Conservation (phyloP, 129 eudicot species). For the Scalesia atractyloides region DNA sequence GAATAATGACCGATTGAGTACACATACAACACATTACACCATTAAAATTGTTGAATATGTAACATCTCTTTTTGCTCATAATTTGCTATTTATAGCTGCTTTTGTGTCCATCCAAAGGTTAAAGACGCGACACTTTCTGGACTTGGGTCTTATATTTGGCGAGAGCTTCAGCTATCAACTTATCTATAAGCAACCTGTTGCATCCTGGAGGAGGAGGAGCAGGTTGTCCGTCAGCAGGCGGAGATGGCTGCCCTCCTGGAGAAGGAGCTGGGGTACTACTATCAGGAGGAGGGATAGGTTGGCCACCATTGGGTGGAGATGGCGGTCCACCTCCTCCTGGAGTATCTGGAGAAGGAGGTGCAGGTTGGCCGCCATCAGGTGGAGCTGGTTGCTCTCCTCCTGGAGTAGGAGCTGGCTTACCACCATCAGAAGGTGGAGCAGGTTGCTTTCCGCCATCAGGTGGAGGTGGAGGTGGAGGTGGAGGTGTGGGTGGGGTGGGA, state of each 20-base stretch:
- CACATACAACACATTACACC: neutral
- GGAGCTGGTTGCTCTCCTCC: constrained; percentile 7
- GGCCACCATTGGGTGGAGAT: neutral
- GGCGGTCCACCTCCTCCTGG: neutral
- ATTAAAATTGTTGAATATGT: neutral
- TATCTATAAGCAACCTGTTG: neutral
- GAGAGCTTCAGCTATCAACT: constrained; percentile 25
- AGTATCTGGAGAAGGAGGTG: constrained; percentile 4
- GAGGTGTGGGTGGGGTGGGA: too few relatives aligned
- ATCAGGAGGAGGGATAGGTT: neutral
- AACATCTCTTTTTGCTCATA: neutral
- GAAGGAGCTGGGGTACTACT: neutral
- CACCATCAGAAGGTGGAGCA: too few relatives aligned
- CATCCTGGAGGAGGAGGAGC: constrained; percentile 37
- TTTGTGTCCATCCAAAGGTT: neutral
- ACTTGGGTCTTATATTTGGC: constrained; percentile 9
- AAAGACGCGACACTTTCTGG: neutral
- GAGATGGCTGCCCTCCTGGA: constrained; percentile 7
- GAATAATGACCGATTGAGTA: neutral
- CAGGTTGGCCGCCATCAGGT: neutral
- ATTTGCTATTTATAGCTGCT: neutral
- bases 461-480: too few relatives aligned
- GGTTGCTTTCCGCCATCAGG: too few relatives aligned
- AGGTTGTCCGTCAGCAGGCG: constrained; percentile 16
- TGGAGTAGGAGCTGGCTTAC: neutral